phyloP scores from a whole-genome alignment of 2,329 filamentous ascomycete genomes.

The Fusarium agapanthi region DNA sequence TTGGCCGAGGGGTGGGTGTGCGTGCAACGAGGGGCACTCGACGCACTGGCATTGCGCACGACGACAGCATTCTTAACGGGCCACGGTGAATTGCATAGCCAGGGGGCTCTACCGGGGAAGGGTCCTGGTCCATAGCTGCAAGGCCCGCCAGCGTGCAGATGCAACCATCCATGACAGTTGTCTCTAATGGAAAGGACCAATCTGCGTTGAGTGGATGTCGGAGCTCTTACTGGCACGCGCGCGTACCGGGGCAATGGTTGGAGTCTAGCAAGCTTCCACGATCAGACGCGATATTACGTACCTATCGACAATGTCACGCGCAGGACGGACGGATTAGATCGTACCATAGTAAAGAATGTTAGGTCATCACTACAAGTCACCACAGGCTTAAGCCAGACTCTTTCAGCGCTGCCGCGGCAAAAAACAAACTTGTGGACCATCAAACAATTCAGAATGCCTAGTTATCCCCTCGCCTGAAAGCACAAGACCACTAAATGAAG shows the following conservation, averaged over 20 bases:
- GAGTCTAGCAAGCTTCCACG: conserved; percentile 34
- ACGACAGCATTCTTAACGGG: conserved; percentile 33
- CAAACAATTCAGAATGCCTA: not conserved
- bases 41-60: conserved; percentile 10
- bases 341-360: conserved; percentile 4
- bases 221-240: conserved; percentile 37
- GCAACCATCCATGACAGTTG: conserved; percentile 38
- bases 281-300: conserved; percentile 37
- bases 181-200: conserved; percentile 32
- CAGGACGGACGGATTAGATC: conserved; percentile 29
- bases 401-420: conserved; percentile 36
- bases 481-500: not conserved
- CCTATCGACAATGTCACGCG: conserved; percentile 35
- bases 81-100: conserved; percentile 33
- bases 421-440: not conserved
- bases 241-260: conserved; percentile 40
- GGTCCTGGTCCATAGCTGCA: conserved; percentile 37
- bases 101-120: conserved; percentile 37
- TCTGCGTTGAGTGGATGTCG: conserved; percentile 33
- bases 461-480: not conserved
- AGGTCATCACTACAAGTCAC: not conserved
- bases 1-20: conserved; percentile 32
- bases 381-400: conserved; percentile 10
- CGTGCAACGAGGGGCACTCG: conserved; percentile 23
- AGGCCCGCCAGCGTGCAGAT: conserved; percentile 40